phyloP scores from a whole-genome alignment of 345 rosid genomes.

The Litchi chinensis region DNA sequence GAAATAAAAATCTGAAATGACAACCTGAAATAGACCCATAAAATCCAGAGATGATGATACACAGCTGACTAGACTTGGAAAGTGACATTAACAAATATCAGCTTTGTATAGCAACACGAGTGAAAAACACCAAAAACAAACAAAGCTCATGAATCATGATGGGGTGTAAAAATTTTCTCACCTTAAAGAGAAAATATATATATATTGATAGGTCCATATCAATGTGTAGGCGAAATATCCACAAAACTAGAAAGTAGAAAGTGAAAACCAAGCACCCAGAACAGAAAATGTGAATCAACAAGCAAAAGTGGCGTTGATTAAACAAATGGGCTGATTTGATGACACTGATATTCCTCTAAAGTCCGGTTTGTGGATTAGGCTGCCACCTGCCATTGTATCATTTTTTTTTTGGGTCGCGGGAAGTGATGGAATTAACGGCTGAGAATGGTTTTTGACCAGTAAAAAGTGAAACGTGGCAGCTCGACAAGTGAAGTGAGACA shows the following conservation, averaged over 20 bases:
- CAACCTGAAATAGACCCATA: conserved; percentile 23
- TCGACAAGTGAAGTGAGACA: too few species aligned
- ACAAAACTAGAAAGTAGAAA: background rate
- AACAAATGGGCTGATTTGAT: background rate
- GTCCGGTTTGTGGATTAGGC: background rate
- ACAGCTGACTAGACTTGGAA: background rate
- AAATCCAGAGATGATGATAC: conserved; percentile 10
- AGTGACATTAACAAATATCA: conserved; percentile 10
- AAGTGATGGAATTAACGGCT: conserved; percentile 3
- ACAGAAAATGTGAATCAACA: background rate
- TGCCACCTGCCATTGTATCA: background rate
- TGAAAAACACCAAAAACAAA: background rate
- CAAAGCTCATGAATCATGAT: background rate
- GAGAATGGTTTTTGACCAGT: background rate
- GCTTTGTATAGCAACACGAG: background rate
- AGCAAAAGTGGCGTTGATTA: too few species aligned
- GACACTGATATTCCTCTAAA: background rate
- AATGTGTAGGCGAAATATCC: background rate
- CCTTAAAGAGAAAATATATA: background rate
- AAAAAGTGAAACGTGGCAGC: conserved; percentile 1
- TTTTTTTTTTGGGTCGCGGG: background rate
- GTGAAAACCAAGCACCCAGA: background rate
- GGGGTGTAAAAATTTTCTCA: background rate
- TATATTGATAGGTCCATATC: background rate
- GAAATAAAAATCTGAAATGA: conserved; percentile 10